A percentile compares a stretch with the other conserved stretches of the same genome.
These are phyloP conservation scores for Cystofilobasidium macerans DNA, from an alignment of 768 basidiomycete species.

Conservation along the genomic window DNA sequence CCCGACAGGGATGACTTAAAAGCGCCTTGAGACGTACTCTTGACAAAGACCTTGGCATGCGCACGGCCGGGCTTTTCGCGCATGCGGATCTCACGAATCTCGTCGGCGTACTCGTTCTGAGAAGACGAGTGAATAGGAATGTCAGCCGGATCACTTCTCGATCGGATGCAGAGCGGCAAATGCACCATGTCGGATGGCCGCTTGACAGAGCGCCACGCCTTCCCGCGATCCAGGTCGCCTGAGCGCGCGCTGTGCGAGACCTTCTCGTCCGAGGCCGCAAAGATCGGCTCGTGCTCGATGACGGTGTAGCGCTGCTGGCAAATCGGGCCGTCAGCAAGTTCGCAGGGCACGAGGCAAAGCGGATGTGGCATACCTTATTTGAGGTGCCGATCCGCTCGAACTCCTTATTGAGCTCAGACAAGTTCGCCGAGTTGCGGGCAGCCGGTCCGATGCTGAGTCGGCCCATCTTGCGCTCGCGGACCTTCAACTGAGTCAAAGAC, in stretches of 20 bases:
- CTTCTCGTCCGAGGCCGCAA: slow-evolving; percentile 63
- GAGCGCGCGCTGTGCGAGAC: slow-evolving; percentile 60
- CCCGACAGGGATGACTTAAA: too few relatives aligned
- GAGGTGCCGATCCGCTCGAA: slow-evolving; percentile 14
- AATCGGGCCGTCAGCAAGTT: not conserved
- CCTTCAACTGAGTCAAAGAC: not conserved
- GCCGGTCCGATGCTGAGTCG: not conserved
- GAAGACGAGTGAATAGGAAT: slow-evolving; percentile 9
- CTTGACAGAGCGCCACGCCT: slow-evolving; percentile 76
- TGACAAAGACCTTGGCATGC: slow-evolving; percentile 87
- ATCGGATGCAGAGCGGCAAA: slow-evolving; percentile 8
- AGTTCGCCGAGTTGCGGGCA: not conserved
- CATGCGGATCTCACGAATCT: slow-evolving; percentile 67
- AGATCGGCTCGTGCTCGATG: slow-evolving; percentile 64
- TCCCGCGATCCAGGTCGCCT: slow-evolving; percentile 66
- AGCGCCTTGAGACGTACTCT: slow-evolving; percentile 51
- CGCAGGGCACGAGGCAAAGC: not conserved
- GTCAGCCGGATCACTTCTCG: not conserved
- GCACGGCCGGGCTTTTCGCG: slow-evolving; percentile 68
- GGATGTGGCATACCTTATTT: not conserved
- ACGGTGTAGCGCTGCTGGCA: slow-evolving; percentile 62
- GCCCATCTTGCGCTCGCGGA: not conserved
- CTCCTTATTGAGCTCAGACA: slow-evolving; percentile 5
- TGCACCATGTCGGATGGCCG: slow-evolving; percentile 88
- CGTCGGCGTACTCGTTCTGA: slow-evolving; percentile 86